Conservation (phyloP, 2,329 filamentous ascomycete species). For the Penicillium expansum region DNA sequence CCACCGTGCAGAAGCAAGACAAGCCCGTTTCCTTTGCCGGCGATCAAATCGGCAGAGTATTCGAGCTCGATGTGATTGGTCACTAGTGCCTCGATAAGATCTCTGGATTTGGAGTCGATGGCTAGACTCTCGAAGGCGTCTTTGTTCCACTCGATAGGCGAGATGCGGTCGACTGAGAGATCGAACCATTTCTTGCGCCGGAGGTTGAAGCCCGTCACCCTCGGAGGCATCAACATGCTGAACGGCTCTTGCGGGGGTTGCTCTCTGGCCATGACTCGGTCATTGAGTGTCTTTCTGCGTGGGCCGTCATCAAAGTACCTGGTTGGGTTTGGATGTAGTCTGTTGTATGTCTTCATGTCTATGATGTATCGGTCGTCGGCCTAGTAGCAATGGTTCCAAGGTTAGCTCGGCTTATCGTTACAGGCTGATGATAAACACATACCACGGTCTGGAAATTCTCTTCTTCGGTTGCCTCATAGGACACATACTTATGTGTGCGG, state of each 20-base stretch:
- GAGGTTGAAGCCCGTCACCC: slow-evolving; percentile 14
- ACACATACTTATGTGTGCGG: slow-evolving; percentile 9
- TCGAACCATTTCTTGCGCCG: slow-evolving; percentile 16
- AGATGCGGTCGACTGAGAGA: slow-evolving; percentile 12
- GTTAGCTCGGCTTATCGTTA: neutral
- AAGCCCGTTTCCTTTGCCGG: slow-evolving; percentile 19
- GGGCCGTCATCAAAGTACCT: neutral
- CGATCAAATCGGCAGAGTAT: slow-evolving; percentile 14
- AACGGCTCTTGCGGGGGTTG: neutral
- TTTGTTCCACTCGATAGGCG: slow-evolving; percentile 18
- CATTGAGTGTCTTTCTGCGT: neutral
- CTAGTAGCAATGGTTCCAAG: neutral
- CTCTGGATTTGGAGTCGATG: slow-evolving; percentile 8
- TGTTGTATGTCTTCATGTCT: slow-evolving; percentile 8
- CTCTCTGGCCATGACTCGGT: neutral
- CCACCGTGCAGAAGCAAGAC: slow-evolving; percentile 21
- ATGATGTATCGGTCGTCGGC: slow-evolving; percentile 13
- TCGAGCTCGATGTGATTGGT: slow-evolving; percentile 1
- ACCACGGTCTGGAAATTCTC: slow-evolving; percentile 9
- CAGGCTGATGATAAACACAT: neutral
- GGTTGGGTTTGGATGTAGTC: neutral
- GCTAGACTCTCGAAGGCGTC: slow-evolving; percentile 20
- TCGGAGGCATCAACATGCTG: slow-evolving; percentile 4
- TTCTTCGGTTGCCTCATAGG: slow-evolving; percentile 6
- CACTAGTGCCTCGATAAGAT: slow-evolving; percentile 15